Conservation (phyloP, 1,139 yeast genomes). For the Nakaseomyces sp. region DNA sequence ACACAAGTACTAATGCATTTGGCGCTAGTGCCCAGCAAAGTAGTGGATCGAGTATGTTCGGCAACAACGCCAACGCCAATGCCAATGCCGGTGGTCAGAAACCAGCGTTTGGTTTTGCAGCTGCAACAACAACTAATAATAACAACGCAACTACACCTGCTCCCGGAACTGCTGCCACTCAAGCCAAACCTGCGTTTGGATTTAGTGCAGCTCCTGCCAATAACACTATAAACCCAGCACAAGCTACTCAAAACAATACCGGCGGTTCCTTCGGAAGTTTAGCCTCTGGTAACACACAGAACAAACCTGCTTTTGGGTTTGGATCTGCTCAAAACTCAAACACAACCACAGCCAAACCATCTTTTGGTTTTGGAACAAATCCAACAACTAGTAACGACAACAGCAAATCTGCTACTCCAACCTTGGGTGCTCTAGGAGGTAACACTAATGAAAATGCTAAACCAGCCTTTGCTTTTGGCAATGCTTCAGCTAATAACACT, state of each 20-base stretch:
- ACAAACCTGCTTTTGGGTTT: constrained; percentile 26
- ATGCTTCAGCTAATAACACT: not conserved
- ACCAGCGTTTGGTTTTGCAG: not conserved
- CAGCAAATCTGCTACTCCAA: constrained; percentile 5
- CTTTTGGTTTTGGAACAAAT: not conserved
- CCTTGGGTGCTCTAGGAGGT: constrained; percentile 12
- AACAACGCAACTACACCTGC: not conserved
- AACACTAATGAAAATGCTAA: constrained; percentile 6
- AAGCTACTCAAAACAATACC: constrained; percentile 2
- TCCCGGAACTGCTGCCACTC: not conserved
- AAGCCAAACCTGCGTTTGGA: not conserved
- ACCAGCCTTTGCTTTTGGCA: constrained; percentile 10
- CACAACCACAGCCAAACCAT: constrained; percentile 1
- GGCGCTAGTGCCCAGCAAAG: not conserved
- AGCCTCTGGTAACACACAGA: constrained; percentile 7
- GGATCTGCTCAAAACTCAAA: constrained; percentile 12
- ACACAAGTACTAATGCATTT: not conserved
- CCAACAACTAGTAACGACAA: constrained; percentile 1
- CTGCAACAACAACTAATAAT: not conserved
- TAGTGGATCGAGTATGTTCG: not conserved
- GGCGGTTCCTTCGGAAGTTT: not conserved
- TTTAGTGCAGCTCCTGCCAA: not conserved
- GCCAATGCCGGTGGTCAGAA: not conserved
- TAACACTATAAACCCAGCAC: constrained; percentile 5
- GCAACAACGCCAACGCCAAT: not conserved